Base-by-base conservation (phyloP, 768 basidiomycete genomes). In the Psilocybe tampanensis region DNA sequence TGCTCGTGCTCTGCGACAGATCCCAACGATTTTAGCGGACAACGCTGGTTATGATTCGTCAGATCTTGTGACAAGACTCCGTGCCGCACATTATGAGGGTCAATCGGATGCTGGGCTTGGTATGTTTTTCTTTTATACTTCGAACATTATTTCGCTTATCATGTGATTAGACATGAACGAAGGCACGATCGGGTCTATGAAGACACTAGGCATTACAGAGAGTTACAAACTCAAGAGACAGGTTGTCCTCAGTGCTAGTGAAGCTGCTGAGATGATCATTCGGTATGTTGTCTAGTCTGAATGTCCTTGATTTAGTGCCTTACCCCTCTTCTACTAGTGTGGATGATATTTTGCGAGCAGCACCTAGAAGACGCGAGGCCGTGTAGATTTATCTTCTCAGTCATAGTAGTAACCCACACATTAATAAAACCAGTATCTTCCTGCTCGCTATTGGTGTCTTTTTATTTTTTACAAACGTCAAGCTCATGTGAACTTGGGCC, bases 11-110 rank as follows among this genome's bases (percentile, higher is more conserved):
- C 76, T 99, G 57, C 79, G 95, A 60, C 93, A 94, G 80, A 97
- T 99, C 66, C 97, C 97, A 1, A 97, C 88, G 0, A 97, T 98
- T 66, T 80, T 99, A 24, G 94, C 96, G 9, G 97, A 98, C 70
- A 99, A 99, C 66, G 97, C 95, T 7, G 97, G 97, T 0, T 95
- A 90, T 72, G 97, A 99, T 70, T 96, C 94, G n/a, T 90, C 91
- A 11, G 97, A 99, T 66, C 81, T 99, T 19, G 96, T 98, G 13
- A 79, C 94, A 29, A 86, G 83, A 65, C 79, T 99, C 33, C 79
- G 97, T 53, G 95, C 95, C 1, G 94, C 95, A 9, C 97, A 99
- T 72, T 96, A 91, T 70, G 94, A 94, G 62, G 95, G 95, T 2
- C 80, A 86, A 60, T 60, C 74, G 3, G 94, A 98, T 66, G 87